These are phyloP conservation scores for Neurospora pannonica DNA, from an alignment of 495 filamentous ascomycete genomes.

Conservation along the genomic window DNA sequence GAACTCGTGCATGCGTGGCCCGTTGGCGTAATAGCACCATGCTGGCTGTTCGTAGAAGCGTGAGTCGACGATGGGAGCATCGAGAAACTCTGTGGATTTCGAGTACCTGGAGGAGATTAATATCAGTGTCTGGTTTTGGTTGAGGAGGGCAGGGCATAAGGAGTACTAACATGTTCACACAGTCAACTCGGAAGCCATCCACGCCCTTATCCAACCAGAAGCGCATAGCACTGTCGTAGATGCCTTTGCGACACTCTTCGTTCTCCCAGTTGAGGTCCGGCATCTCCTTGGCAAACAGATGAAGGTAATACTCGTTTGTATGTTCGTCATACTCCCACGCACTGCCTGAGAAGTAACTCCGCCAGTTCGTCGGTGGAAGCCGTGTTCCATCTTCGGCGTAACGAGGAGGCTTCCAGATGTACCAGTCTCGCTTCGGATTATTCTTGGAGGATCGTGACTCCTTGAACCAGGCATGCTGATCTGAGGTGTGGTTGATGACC, in stretches of 20 bases:
- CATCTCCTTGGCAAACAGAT: conserved; percentile 54
- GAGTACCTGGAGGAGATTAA: conserved; percentile 31
- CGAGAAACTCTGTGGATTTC: conserved; percentile 51
- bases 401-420: conserved; percentile 58
- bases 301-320: conserved; percentile 61
- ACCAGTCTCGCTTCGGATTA: conserved; percentile 59
- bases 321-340: conserved; percentile 59
- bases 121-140: background rate
- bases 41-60: conserved; percentile 34
- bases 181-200: conserved; percentile 62
- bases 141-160: background rate
- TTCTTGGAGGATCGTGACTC: conserved; percentile 52
- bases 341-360: conserved; percentile 43
- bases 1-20: conserved; percentile 58
- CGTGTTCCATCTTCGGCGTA: conserved; percentile 50
- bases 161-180: conserved; percentile 44
- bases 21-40: conserved; percentile 49
- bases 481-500: conserved; percentile 73
- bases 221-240: conserved; percentile 53
- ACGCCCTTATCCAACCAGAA: conserved; percentile 65
- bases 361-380: conserved; percentile 64
- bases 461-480: conserved; percentile 67
- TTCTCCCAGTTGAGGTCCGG: conserved; percentile 74
- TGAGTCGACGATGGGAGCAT: conserved; percentile 47
- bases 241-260: conserved; percentile 48